Conservation (phyloP, 495 filamentous ascomycete species). For the Xylaria grammica region DNA sequence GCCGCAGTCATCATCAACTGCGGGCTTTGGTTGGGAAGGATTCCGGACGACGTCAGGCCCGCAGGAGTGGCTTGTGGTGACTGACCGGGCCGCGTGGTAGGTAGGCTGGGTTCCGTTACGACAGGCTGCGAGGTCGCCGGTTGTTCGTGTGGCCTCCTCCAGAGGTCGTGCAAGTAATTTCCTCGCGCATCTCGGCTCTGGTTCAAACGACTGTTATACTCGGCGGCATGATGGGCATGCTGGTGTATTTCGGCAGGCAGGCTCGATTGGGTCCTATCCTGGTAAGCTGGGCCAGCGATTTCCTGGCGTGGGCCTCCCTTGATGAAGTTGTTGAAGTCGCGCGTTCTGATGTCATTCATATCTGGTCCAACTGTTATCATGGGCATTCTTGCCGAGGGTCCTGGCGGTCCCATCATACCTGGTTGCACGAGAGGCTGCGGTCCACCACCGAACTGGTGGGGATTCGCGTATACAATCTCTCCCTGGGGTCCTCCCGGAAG, state of each 20-base stretch:
- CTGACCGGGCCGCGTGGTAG: constrained; percentile 55
- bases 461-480: constrained; percentile 84
- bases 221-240: constrained; percentile 85
- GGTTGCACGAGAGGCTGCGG: constrained; percentile 73
- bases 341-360: constrained; percentile 75
- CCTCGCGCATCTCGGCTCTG: constrained; percentile 74
- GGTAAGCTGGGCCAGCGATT: constrained; percentile 84
- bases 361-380: constrained; percentile 83
- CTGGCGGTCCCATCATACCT: constrained; percentile 68
- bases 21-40: constrained; percentile 56
- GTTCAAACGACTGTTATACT: constrained; percentile 84
- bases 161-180: constrained; percentile 77
- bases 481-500: constrained; percentile 66
- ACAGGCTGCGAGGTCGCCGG: constrained; percentile 61
- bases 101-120: constrained; percentile 47
- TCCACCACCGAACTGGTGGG: constrained; percentile 62
- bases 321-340: constrained; percentile 82
- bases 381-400: constrained; percentile 72
- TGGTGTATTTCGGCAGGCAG: constrained; percentile 83
- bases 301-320: constrained; percentile 80
- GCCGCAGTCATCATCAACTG: constrained; percentile 63
- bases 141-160: constrained; percentile 76
- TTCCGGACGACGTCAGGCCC: constrained; percentile 45
- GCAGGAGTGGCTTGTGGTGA: constrained; percentile 53
- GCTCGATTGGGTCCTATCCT: constrained; percentile 81